A percentile compares a stretch with the other conserved stretches of the same genome.
phyloP scores from a whole-genome alignment of 805 yeast genomes.

The Saccharomyces paradoxus region DNA sequence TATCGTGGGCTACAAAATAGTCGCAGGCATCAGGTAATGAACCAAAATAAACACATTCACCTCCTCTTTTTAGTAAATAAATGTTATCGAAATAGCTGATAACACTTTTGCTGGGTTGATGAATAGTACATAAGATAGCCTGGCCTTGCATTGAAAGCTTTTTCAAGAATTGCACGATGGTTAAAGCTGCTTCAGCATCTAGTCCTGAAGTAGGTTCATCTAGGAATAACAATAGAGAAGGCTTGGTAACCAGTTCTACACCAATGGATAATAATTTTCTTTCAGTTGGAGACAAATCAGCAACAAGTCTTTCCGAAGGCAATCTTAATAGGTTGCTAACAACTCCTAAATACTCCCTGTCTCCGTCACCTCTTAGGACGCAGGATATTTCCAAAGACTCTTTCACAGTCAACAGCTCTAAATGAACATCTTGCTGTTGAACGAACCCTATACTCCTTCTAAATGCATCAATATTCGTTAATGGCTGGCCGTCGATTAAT shows the following conservation, averaged over 20 bases:
- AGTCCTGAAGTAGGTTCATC: constrained; percentile 56
- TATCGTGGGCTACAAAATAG: constrained; percentile 45
- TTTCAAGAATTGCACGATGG: constrained; percentile 43
- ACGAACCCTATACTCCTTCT: constrained; percentile 47
- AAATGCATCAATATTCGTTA: constrained; percentile 35
- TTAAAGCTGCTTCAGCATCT: constrained; percentile 51
- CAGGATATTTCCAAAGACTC: constrained; percentile 46
- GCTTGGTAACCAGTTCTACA: constrained; percentile 45
- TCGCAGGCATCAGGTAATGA: constrained; percentile 52
- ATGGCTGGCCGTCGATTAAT: constrained; percentile 43
- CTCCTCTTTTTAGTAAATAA: constrained; percentile 54
- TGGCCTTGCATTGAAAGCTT: constrained; percentile 43
- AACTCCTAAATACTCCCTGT: constrained; percentile 16
- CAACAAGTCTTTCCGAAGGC: constrained; percentile 36
- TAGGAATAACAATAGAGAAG: constrained; percentile 43
- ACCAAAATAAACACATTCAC: constrained; percentile 60
- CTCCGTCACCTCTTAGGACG: constrained; percentile 33
- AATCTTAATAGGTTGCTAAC: constrained; percentile 36
- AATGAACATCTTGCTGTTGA: constrained; percentile 48
- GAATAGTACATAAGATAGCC: constrained; percentile 50
- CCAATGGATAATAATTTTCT: constrained; percentile 45
- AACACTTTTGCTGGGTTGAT: constrained; percentile 54
- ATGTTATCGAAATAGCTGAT: constrained; percentile 51
- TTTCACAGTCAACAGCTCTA: constrained; percentile 41
- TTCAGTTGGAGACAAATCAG: constrained; percentile 46